Evolutionary conservation across 345 rosid genomes (phyloP).

Genomic region (Cardamine occulta): DNA sequence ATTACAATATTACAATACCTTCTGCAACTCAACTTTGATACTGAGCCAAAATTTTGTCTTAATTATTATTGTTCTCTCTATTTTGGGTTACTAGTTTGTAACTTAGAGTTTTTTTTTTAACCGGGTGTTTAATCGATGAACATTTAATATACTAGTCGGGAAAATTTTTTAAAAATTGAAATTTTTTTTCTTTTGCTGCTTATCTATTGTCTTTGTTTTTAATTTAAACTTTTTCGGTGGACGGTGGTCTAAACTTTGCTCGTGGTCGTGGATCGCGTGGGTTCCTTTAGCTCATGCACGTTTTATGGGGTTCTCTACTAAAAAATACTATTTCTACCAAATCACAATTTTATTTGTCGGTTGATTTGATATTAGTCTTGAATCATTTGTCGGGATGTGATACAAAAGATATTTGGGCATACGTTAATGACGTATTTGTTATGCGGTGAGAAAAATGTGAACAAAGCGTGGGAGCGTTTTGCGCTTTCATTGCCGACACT

Average conservation of each 20-base stretch:
- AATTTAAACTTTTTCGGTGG: too few relatives aligned
- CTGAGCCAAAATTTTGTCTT: neutral
- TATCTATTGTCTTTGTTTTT: neutral
- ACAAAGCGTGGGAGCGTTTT: constrained; percentile 16
- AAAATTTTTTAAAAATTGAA: neutral
- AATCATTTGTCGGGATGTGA: constrained; percentile 15
- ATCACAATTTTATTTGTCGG: constrained; percentile 29
- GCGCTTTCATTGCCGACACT: constrained; percentile 34
- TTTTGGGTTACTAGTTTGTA: neutral
- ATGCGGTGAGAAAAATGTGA: constrained; percentile 27
- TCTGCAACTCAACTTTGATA: too few relatives aligned
- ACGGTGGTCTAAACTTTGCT: constrained; percentile 6
- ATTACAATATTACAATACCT: too few relatives aligned
- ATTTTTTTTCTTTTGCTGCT: neutral
- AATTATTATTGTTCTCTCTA: neutral
- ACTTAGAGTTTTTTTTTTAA: neutral
- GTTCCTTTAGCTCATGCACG: constrained; percentile 30
- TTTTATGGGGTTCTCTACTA: constrained; percentile 7
- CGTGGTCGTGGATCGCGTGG: constrained; percentile 20
- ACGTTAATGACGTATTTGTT: neutral
- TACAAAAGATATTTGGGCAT: neutral
- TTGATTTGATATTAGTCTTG: constrained; percentile 12
- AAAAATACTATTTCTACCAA: neutral
- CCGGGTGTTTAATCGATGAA: neutral
- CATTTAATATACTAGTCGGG: neutral